Evolutionary conservation across 1,284 basidiomycete genomes (phyloP).

Genomic region (Malassezia globosa): DNA sequence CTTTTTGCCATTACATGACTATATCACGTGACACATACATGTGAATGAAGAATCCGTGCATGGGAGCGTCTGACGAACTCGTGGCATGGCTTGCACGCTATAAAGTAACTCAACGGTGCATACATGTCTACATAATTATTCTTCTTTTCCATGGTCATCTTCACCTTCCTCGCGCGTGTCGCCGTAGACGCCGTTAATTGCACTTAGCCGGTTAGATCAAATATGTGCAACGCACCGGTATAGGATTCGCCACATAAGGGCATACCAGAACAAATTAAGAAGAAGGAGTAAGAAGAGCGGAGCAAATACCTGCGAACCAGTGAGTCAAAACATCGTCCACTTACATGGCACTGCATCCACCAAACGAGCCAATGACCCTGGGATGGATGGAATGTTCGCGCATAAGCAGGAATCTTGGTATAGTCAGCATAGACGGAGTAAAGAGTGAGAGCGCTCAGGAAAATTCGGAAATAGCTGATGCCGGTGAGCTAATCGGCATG

Average conservation of each 20-base stretch:
- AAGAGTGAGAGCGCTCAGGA: slow-evolving; percentile 74
- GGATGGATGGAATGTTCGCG: slow-evolving; percentile 33
- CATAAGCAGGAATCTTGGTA: slow-evolving; percentile 56
- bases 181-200: slow-evolving; percentile 25
- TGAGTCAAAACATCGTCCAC: neutral
- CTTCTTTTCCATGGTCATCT: slow-evolving; percentile 18
- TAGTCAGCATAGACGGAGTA: slow-evolving; percentile 76
- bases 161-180: slow-evolving; percentile 42
- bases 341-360: slow-evolving; percentile 42
- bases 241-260: slow-evolving; percentile 42
- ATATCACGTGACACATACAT: neutral
- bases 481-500: too few relatives aligned
- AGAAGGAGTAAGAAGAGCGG: slow-evolving; percentile 41
- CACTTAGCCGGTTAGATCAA: too few relatives aligned
- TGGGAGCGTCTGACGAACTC: too few relatives aligned
- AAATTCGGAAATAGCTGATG: slow-evolving; percentile 97
- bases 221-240: slow-evolving; percentile 16
- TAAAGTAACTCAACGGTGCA: too few relatives aligned
- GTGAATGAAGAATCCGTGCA: too few relatives aligned
- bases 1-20: neutral
- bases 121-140: neutral
- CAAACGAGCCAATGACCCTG: slow-evolving; percentile 40
- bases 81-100: too few relatives aligned
- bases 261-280: slow-evolving; percentile 44
- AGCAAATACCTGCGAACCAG: slow-evolving; percentile 40